Evolutionary conservation across 1,284 basidiomycete species (phyloP), one percentile per base, ranked within the genome.

Genomic region (Cryptococcus sp.): DNA sequence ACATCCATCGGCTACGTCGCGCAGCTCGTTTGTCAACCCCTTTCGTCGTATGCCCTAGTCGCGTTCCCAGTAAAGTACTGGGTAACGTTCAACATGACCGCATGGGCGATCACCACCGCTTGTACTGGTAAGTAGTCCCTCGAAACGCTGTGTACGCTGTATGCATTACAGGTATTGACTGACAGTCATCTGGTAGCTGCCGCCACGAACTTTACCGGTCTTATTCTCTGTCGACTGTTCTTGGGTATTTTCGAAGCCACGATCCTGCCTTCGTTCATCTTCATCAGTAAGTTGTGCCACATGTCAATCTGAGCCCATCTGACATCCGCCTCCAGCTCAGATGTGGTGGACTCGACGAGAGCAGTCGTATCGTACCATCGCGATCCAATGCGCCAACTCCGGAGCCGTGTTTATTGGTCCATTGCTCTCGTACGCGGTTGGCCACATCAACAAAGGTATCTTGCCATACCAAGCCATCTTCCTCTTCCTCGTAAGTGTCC

Each of bases 401-500:
- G 53, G 51, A 43, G 63, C 66, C 16, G 58, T 62, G 17, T 66
- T 72, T 54, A 53, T 71, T 22, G 71, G 67, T 27, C 68, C 67
- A 8, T 58, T 71, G 16, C 47, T 73, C 23, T 56, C 68, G 1
- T 70, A 63, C 53, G 69, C 62, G 27, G 59, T 70, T 19, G 68
- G 70, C 7, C 63, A 71, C 47, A 62, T 52, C 15, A 54, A 47
- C 38, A 54, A 45, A 19, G 51, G 55, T 5, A 61, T 70, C 43
- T 42, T 60, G 25, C 60, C 66, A 2, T 72, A 70, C 47, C 63
- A 82, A 72, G 76, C 72, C 20, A 82, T 82, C 46, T 83, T 82
- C 65, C 65, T 83, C 20, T 82, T 82, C 69, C 79, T 82, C 47
- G 82, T 82, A n/a, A 67, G 78, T 1, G 59, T 82, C 39, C 39